Evolutionary conservation across 2,329 filamentous ascomycete genomes (phyloP), one percentile per base, ranked within the genome.

Genomic region (Lecanicillium sp.): DNA sequence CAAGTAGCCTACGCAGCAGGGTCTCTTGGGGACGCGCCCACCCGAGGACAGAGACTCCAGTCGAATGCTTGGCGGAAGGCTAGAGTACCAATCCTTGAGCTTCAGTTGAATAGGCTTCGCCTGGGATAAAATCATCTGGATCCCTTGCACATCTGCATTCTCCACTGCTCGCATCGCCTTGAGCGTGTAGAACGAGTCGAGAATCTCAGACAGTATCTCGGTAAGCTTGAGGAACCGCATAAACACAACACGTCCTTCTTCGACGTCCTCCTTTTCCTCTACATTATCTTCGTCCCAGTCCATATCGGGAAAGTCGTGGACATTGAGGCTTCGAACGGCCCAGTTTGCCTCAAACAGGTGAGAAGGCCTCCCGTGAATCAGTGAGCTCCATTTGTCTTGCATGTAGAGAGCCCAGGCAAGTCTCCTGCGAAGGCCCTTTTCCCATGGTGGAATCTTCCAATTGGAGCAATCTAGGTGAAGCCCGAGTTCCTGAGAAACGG

Each of bases 401-500:
- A 94, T 90, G 57, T 92, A 94, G 36, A 94, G 62, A 3, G 85
- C 88, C 88, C 89, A 95, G 1, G 86, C 87, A 30, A 95, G 73
- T 35, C 89, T 77, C 57, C 90, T 92, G 44, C 89, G 74, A 42
- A 95, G 59, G 0, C 86, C 84, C 49, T 84, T 83, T 58, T 95
- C 88, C 87, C 88, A 95, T 0, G 73, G 71, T 19, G 88, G 85
- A 38, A 95, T 90, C 45, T 85, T 85, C 89, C 89, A 95, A 37
- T 71, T 70, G 5, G 82, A 78, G 63, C 87, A 94, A 60, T 95
- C 87, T 29, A 94, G 77, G 57, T 95, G 88, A 29, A 95, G 67
- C 33, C 89, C 89, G 3, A 95, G 71, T 58, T 95, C 87, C 57
- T 95, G 88, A 1, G 78, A 83, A 30, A 92, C 80, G 16, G 88